phyloP scores from a whole-genome alignment of 129 eudicot species.

The Dittrichia graveolens region DNA sequence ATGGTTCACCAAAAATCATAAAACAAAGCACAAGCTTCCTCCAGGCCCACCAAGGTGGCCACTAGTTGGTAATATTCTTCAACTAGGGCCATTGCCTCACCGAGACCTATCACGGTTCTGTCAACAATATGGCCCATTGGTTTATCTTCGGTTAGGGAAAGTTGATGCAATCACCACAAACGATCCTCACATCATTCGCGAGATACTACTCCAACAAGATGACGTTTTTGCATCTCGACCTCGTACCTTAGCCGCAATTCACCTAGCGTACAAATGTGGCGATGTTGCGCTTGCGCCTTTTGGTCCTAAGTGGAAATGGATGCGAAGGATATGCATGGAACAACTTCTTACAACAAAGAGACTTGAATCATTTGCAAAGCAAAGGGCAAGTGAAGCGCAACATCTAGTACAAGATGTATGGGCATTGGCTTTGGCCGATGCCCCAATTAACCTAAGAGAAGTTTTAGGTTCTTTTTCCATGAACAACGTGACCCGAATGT shows the following conservation, averaged over 20 bases:
- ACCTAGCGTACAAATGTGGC: slow-evolving; percentile 75
- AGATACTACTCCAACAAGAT: slow-evolving; percentile 83
- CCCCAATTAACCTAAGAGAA: slow-evolving; percentile 65
- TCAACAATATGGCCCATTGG: slow-evolving; percentile 77
- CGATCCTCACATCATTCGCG: slow-evolving; percentile 78
- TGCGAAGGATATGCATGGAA: slow-evolving; percentile 95
- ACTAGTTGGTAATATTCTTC: slow-evolving; percentile 84
- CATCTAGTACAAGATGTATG: slow-evolving; percentile 73
- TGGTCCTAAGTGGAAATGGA: slow-evolving; percentile 92
- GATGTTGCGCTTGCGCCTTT: slow-evolving; percentile 96
- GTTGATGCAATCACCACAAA: slow-evolving; percentile 93
- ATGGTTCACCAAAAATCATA: slow-evolving; percentile 17
- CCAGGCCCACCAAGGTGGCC: slow-evolving; percentile 93
- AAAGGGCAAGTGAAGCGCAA: slow-evolving; percentile 81
- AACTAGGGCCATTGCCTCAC: slow-evolving; percentile 74
- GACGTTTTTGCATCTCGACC: slow-evolving; percentile 94
- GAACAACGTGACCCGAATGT: slow-evolving; percentile 97
- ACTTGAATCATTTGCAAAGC: slow-evolving; percentile 71
- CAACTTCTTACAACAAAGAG: slow-evolving; percentile 78
- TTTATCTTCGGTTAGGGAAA: slow-evolving; percentile 70
- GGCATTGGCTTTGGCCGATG: slow-evolving; percentile 45
- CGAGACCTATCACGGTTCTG: slow-evolving; percentile 80
- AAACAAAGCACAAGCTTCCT: slow-evolving; percentile 45
- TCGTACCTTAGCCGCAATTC: slow-evolving; percentile 73
- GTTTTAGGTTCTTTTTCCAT: slow-evolving; percentile 88